These are phyloP conservation scores for Metschnikowia kofuensis DNA, from an alignment of 805 yeast genomes.

Conservation along the genomic window DNA sequence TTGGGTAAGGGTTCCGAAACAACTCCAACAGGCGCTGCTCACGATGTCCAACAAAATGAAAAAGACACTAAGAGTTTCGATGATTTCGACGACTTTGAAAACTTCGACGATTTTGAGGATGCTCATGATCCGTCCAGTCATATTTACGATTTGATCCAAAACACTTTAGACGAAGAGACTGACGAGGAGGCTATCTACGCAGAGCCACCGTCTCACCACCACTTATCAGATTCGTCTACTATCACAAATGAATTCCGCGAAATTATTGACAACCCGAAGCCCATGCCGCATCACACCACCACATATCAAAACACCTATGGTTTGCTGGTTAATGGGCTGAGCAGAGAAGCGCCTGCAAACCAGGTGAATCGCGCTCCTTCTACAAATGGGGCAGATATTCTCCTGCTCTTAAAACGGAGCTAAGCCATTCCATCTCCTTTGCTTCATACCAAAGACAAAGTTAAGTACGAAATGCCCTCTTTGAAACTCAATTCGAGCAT, in stretches of 20 bases:
- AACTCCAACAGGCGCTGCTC: not conserved
- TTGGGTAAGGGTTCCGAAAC: slow-evolving; percentile 10
- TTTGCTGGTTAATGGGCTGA: slow-evolving; percentile 4
- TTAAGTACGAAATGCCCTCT: not conserved
- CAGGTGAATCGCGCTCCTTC: slow-evolving; percentile 6
- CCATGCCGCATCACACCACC: slow-evolving; percentile 3
- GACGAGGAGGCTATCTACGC: slow-evolving; percentile 32
- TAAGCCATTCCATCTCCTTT: not conserved
- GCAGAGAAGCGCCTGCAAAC: slow-evolving; percentile 6
- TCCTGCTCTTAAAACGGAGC: slow-evolving; percentile 19
- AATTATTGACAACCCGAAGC: slow-evolving; percentile 14
- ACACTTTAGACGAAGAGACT: slow-evolving; percentile 31
- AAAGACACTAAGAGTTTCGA: slow-evolving; percentile 1
- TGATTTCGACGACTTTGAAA: slow-evolving; percentile 32
- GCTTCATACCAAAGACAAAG: no score
- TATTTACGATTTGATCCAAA: slow-evolving; percentile 16
- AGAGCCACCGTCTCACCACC: not conserved
- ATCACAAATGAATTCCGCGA: slow-evolving; percentile 2
- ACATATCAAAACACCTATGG: slow-evolving; percentile 16
- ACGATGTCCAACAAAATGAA: not conserved
- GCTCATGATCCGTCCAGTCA: slow-evolving; percentile 25
- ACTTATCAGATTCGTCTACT: not conserved
- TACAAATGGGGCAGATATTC: slow-evolving; percentile 14
- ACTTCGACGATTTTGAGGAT: slow-evolving; percentile 29
- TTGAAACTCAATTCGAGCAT: not conserved